Conservation (phyloP, 2,329 filamentous ascomycete species). For the Talaromyces amestolkiae region DNA sequence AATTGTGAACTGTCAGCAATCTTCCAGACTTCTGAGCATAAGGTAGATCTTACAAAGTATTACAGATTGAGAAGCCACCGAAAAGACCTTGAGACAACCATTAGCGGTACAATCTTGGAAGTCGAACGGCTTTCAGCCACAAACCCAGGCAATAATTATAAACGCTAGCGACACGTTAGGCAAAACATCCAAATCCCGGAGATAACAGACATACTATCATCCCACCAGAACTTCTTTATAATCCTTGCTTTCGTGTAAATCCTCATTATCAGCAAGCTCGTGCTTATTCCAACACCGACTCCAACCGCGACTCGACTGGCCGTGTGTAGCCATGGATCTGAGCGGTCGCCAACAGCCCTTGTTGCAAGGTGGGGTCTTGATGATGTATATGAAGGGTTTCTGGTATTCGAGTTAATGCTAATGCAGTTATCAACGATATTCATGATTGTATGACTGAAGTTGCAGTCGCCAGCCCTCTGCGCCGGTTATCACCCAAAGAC, state of each 20-base stretch:
- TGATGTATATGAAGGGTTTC: neutral
- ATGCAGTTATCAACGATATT: neutral
- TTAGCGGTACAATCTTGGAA: neutral
- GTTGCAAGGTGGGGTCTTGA: neutral
- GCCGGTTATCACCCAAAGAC: neutral
- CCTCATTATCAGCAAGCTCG: constrained; percentile 7
- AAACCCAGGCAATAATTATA: constrained; percentile 18
- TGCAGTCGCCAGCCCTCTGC: neutral
- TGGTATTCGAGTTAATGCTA: neutral
- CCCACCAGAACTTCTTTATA: constrained; percentile 24
- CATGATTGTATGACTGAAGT: neutral
- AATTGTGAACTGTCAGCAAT: neutral
- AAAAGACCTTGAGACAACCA: neutral
- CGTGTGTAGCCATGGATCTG: constrained; percentile 3
- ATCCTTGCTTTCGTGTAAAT: constrained; percentile 20
- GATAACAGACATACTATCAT: constrained; percentile 18
- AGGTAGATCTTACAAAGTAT: constrained; percentile 4
- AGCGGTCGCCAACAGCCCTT: neutral
- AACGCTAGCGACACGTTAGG: neutral
- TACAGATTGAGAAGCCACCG: neutral
- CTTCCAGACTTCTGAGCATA: neutral
- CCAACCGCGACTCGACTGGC: neutral
- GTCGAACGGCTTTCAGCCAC: neutral
- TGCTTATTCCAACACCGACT: neutral
- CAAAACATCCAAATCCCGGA: neutral